Base-by-base conservation (phyloP, 352 stramenopile species). In the Aphanomyces cochlioides region DNA sequence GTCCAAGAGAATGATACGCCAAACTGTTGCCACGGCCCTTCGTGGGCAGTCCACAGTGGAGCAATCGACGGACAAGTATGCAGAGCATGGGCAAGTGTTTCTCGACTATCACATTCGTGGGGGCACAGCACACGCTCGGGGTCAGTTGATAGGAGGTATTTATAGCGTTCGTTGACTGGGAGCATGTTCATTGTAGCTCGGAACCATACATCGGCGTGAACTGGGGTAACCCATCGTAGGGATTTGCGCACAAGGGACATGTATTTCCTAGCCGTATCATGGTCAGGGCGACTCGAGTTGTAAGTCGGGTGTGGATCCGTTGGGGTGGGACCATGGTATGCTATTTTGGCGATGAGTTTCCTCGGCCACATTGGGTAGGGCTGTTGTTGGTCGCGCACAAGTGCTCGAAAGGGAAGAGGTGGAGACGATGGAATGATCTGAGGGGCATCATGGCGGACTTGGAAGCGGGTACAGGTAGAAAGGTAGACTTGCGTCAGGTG, bases 181-280 rank as follows among this genome's bases (percentile, higher is more conserved):
- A 53, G 45, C 45, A 53, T 53, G 45, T 19, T 1, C 13, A 53
- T n/a, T 2, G n/a, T 15, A 1, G n/a, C 45, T n/a, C 45, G 45
- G 45, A 53, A 53, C 45, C 45, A 53, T 19, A 53, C 45, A 53
- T 53, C 45, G 13, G 45, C 45, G n/a, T 53, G 45, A 15, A 53
- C 45, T n/a, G 45, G 45, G 45, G 45, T 15, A 19, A 19, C 13
- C 45, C 13, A n/a, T 19, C 13, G n/a, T 53, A 28, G 28, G 45
- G 2, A 53, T 19, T 53, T 15, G 1, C 45, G 45, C 45, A 53
- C 45, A 2, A 53, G n/a, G 13, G 13, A 19, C 45, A 53, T n/a
- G 2, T 53, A 53, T 1, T n/a, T 1, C n/a, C 45, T 15, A 53
- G 45, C 45, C 45, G 45, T 1, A 1, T 53, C 2, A 2, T n/a